phyloP scores from a whole-genome alignment of 2,329 filamentous ascomycete species.

The Taxawa tesnikishii region DNA sequence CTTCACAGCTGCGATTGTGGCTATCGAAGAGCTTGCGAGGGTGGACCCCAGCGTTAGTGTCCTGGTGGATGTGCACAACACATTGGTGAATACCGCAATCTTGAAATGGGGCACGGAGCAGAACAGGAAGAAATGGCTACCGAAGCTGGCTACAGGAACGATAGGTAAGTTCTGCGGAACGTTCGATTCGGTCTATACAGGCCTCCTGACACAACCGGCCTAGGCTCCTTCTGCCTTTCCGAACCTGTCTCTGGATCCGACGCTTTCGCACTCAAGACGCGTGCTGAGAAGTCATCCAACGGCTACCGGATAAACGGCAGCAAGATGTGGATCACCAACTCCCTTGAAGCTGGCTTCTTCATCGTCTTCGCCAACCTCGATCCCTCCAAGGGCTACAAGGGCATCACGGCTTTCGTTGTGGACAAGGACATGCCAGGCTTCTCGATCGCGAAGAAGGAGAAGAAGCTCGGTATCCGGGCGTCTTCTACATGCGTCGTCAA shows the following conservation, averaged over 20 bases:
- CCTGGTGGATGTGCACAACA: slow-evolving; percentile 95
- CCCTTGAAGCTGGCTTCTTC: slow-evolving; percentile 85
- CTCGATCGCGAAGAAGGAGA: slow-evolving; percentile 97
- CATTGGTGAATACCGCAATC: slow-evolving; percentile 86
- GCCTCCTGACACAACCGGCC: background rate
- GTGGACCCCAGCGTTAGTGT: slow-evolving; percentile 93
- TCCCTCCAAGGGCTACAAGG: slow-evolving; percentile 85
- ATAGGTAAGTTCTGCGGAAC: slow-evolving; percentile 39
- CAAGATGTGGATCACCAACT: slow-evolving; percentile 99
- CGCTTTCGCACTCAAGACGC: slow-evolving; percentile 88
- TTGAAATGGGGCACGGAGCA: slow-evolving; percentile 70
- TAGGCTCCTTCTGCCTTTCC: slow-evolving; percentile 76
- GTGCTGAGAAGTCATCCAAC: slow-evolving; percentile 67
- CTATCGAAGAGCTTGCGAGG: slow-evolving; percentile 89
- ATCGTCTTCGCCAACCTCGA: slow-evolving; percentile 97
- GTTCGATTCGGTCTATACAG: background rate
- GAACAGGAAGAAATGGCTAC: slow-evolving; percentile 76
- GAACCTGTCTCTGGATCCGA: slow-evolving; percentile 90
- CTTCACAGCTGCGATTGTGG: slow-evolving; percentile 91
- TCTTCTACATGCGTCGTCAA: slow-evolving; percentile 95
- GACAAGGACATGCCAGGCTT: slow-evolving; percentile 86
- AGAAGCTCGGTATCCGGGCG: slow-evolving; percentile 94
- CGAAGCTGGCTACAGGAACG: slow-evolving; percentile 78
- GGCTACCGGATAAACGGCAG: slow-evolving; percentile 80
- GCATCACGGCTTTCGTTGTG: slow-evolving; percentile 90